These are phyloP conservation scores for Blastobotrys ciferrii DNA, from an alignment of 1,139 yeast species.

Conservation along the genomic window DNA sequence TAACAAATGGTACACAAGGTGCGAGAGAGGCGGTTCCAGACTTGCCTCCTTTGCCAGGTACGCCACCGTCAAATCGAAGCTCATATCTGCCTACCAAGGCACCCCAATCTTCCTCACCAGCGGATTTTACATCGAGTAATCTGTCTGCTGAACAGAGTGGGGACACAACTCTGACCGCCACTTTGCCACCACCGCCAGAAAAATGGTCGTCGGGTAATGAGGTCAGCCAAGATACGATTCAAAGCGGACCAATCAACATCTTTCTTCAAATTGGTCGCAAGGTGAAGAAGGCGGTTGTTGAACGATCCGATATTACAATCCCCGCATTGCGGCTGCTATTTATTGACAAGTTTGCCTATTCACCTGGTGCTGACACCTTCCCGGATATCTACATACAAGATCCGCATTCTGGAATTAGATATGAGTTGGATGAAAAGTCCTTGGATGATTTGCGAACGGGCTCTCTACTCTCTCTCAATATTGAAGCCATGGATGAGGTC, in stretches of 20 bases:
- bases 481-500: slow-evolving; percentile 37
- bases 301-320: slow-evolving; percentile 51
- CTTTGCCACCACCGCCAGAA: neutral
- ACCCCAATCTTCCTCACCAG: slow-evolving; percentile 27
- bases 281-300: slow-evolving; percentile 59
- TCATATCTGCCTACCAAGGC: slow-evolving; percentile 30
- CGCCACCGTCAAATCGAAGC: slow-evolving; percentile 12
- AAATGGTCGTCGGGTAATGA: neutral
- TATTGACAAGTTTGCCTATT: slow-evolving; percentile 82
- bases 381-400: slow-evolving; percentile 84
- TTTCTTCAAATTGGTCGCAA: slow-evolving; percentile 57
- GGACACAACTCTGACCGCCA: neutral
- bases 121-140: slow-evolving; percentile 30
- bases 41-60: slow-evolving; percentile 32
- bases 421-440: slow-evolving; percentile 74
- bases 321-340: slow-evolving; percentile 70
- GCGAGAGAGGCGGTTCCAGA: slow-evolving; percentile 28
- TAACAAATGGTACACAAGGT: slow-evolving; percentile 46
- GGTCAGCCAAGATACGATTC: slow-evolving; percentile 1
- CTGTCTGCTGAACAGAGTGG: neutral
- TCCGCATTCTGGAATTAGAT: slow-evolving; percentile 55
- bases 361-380: slow-evolving; percentile 66
- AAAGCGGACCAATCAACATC: slow-evolving; percentile 27
- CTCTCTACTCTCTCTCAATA: slow-evolving; percentile 56
- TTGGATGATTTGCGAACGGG: slow-evolving; percentile 61